Conservation (phyloP, 139 green algal species). For the Penium margaritaceum region DNA sequence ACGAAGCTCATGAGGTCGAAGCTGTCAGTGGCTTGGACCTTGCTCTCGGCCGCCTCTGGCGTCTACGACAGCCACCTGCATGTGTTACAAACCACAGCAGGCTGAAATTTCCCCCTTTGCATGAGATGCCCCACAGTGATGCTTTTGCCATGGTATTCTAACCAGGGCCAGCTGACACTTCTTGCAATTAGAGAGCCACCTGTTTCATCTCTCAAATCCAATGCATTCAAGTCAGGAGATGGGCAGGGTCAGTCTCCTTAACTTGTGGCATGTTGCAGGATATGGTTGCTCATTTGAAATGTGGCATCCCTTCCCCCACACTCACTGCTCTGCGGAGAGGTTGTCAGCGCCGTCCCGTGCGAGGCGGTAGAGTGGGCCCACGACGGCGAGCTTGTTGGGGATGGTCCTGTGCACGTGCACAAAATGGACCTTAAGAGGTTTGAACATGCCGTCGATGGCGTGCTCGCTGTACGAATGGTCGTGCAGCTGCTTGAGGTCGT, state of each 20-base stretch:
- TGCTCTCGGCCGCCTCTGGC: neutral
- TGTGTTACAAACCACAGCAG: neutral
- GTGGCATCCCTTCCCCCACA: too few relatives aligned
- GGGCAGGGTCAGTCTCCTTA: too few relatives aligned
- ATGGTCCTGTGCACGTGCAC: constrained; percentile 1
- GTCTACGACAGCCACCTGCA: neutral
- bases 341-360: constrained; percentile 10
- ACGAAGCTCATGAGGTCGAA: neutral
- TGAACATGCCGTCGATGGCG: constrained; percentile 25
- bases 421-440: constrained; percentile 15
- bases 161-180: too few relatives aligned
- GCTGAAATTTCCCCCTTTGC: neutral
- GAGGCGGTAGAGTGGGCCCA: constrained; percentile 7
- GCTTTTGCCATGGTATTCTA: too few relatives aligned
- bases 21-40: neutral
- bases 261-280: too few relatives aligned
- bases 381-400: constrained; percentile 12
- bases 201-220: too few relatives aligned
- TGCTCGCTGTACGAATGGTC: constrained; percentile 17
- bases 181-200: too few relatives aligned
- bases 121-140: too few relatives aligned
- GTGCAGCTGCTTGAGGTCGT: constrained; percentile 27
- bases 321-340: neutral
- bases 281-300: too few relatives aligned
- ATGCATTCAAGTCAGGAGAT: too few relatives aligned